phyloP scores from a whole-genome alignment of 164 flowering plant genomes.

The Euptelea pleiosperma region DNA sequence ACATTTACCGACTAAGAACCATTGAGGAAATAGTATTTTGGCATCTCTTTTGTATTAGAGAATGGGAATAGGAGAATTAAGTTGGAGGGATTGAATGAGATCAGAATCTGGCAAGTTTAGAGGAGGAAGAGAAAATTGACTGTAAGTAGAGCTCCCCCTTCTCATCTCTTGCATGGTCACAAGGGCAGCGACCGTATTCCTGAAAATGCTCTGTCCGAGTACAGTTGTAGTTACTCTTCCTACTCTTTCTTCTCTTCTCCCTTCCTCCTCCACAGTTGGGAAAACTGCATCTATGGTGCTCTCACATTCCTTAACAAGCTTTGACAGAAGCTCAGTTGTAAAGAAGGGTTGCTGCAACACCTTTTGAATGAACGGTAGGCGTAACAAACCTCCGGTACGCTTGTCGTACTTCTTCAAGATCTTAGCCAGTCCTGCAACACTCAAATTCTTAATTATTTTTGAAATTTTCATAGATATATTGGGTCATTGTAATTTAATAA shows the following conservation, averaged over 20 bases:
- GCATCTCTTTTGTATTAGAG: neutral
- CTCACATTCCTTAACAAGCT: conserved; percentile 76
- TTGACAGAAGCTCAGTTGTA: conserved; percentile 61
- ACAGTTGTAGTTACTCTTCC: conserved; percentile 22
- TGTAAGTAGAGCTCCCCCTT: conserved; percentile 78
- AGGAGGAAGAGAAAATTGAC: conserved; percentile 75
- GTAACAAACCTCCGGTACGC: conserved; percentile 63
- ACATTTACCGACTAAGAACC: too few relatives aligned
- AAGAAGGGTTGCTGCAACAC: conserved; percentile 78
- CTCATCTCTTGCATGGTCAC: conserved; percentile 71
- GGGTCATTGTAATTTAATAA: too few relatives aligned
- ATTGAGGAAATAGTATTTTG: too few relatives aligned
- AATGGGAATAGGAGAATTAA: conserved; percentile 52
- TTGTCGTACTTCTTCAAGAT: conserved; percentile 92
- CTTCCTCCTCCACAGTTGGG: conserved; percentile 24
- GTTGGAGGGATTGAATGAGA: conserved; percentile 45
- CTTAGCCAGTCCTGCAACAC: conserved; percentile 66
- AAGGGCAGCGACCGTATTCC: conserved; percentile 72
- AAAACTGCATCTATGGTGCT: conserved; percentile 54
- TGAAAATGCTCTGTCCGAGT: conserved; percentile 50
- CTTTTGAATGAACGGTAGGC: conserved; percentile 65
- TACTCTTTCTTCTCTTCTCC: neutral
- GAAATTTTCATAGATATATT: neutral
- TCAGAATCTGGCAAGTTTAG: conserved; percentile 57
- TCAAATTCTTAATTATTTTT: neutral